phyloP scores from a whole-genome alignment of 345 rosid species.

The Salix dunnii region DNA sequence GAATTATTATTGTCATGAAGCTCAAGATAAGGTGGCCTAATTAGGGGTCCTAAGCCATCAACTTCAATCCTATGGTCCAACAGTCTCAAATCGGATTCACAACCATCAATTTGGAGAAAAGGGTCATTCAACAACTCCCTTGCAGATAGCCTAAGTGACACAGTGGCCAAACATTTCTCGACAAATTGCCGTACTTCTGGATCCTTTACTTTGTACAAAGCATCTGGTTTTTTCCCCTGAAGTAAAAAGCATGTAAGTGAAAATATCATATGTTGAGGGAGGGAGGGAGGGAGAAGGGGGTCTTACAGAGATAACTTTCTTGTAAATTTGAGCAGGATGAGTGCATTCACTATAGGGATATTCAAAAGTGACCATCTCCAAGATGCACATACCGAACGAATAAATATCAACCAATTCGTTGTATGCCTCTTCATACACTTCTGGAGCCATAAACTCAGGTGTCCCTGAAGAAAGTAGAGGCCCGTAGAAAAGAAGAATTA shows the following conservation, averaged over 20 bases:
- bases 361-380: slow-evolving; percentile 97
- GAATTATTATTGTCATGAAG: slow-evolving; percentile 34
- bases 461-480: slow-evolving; percentile 58
- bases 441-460: slow-evolving; percentile 99
- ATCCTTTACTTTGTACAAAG: slow-evolving; percentile 75
- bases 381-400: slow-evolving; percentile 95
- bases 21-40: slow-evolving; percentile 51
- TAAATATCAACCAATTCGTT: slow-evolving; percentile 96
- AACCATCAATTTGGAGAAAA: slow-evolving; percentile 61
- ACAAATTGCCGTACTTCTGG: slow-evolving; percentile 72
- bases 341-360: slow-evolving; percentile 94
- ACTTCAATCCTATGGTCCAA: slow-evolving; percentile 44
- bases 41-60: slow-evolving; percentile 40
- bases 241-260: slow-evolving; percentile 19
- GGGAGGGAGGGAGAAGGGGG: slow-evolving; percentile 3
- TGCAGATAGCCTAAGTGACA: slow-evolving; percentile 78
- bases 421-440: slow-evolving; percentile 92
- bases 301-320: slow-evolving; percentile 95
- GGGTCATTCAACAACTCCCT: slow-evolving; percentile 77
- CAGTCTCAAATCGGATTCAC: slow-evolving; percentile 48
- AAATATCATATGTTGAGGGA: neutral
- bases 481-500: neutral
- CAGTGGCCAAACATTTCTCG: slow-evolving; percentile 88
- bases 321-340: slow-evolving; percentile 97
- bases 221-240: slow-evolving; percentile 92